phyloP scores from a whole-genome alignment of 2,329 filamentous ascomycete species.

The Beauveria rudraprayagi region DNA sequence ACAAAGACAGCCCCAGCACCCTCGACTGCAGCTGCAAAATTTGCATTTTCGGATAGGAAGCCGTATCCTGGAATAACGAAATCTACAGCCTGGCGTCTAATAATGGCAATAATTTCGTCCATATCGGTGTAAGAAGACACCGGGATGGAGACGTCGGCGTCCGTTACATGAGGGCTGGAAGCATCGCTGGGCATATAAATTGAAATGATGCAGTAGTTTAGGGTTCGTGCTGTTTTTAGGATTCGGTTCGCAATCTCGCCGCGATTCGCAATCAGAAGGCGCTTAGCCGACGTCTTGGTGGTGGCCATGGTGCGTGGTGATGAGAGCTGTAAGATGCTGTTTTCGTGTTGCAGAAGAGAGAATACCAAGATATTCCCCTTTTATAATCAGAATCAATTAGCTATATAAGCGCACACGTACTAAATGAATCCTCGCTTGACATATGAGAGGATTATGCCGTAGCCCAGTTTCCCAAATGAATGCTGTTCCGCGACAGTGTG shows the following conservation, averaged over 20 bases:
- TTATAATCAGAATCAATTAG: neutral
- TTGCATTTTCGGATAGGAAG: constrained; percentile 53
- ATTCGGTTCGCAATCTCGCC: constrained; percentile 51
- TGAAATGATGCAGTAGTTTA: constrained; percentile 42
- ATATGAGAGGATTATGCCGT: neutral
- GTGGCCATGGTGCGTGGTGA: neutral
- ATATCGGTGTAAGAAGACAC: constrained; percentile 11
- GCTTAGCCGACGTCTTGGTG: constrained; percentile 20
- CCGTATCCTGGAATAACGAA: constrained; percentile 59
- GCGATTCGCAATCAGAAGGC: constrained; percentile 49
- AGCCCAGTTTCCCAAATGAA: neutral
- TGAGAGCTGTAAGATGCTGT: neutral
- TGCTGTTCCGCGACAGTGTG: neutral
- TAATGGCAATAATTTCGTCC: constrained; percentile 21
- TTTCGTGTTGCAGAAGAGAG: too few relatives aligned
- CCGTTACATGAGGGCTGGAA: constrained; percentile 43
- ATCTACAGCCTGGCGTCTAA: constrained; percentile 36
- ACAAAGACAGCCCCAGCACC: constrained; percentile 48
- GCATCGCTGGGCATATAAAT: constrained; percentile 51
- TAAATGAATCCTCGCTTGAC: neutral
- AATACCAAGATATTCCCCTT: too few relatives aligned
- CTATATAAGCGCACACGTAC: neutral
- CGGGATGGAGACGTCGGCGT: constrained; percentile 44
- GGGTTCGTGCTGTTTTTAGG: constrained; percentile 33
- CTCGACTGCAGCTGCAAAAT: constrained; percentile 46